Evolutionary conservation across 345 rosid genomes (phyloP), one percentile per base, ranked within the genome.

Genomic region (Citrus unshiu): DNA sequence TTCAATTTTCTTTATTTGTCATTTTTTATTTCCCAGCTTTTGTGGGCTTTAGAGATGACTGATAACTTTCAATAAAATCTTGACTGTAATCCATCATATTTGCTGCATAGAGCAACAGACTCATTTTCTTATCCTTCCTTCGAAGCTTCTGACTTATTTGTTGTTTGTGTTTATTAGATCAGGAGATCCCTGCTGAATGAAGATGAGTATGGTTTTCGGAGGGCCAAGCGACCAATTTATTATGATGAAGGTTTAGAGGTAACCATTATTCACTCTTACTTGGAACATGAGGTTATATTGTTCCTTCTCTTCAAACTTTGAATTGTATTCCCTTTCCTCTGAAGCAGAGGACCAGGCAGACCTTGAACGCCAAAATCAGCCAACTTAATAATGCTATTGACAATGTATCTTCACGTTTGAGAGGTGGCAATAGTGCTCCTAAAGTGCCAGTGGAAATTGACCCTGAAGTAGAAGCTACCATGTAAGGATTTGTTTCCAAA

Each of bases 181-280:
- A 85, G 97, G 86, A 93, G 94, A 79, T 79, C 95, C 24, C 68
- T 95, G 56, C 88, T 92, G 60, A 89, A 86, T 80, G 98, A 92
- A 84, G 92, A 95, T 70, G 98, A 93, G 85, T 84, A 88, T 58
- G 98, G 98, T 65, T 92, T 93, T 77, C 83, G 87, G 77, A 88
- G 68, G 83, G 92, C 97, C 24, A 87, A 86, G 87, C 85, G 91
- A 78, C 93, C 93, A 65, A 82, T 88, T 2, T 95, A 95, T 76
- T 92, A 91, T 69, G 98, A 95, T 60, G 98, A 95, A 85, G 95
- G 97, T 66, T 88, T 93, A 79, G 97, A 92, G 92, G 97, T 89
- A 84, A 82, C 69, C 32, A 58, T 37, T 32, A 32, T 61, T 71
- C 9, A 1, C 51, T 9, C 46, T 40, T 59, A 6, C 66, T 8